Base-by-base conservation (phyloP, 164 flowering plant genomes). In the Vitis rotundifolia region DNA sequence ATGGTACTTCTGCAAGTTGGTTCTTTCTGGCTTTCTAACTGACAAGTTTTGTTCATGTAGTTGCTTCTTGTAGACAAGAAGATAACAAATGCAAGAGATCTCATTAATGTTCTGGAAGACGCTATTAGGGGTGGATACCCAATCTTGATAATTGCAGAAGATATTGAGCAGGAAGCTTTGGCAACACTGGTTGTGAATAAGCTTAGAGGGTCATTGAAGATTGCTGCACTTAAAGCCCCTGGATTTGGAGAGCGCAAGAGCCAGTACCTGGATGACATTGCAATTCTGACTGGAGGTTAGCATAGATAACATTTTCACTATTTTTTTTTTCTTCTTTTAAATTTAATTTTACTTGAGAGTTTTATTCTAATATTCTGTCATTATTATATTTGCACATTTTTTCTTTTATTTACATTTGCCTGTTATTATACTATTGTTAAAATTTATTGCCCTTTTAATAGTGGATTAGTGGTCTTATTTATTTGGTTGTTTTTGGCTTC, bases 201-300 rank as follows among this genome's bases (percentile, higher is more conserved):
- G 79, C 90, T 96, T 6, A 86, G 99, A 71, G 99, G 99, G 7
- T 74, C 97, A 3, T 29, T 96, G 72, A 96, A 96, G 74, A 89
- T 96, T 76, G 98, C 99, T 61, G 99, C 99, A 51, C 87, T 96
- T 2, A 96, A 92, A 76, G 99, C 99, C 73, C 99, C 99, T 66
- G 99, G 99, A 10, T 96, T 96, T 82, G 99, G 99, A 56, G 98
- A 93, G 72, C 90, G 99, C 66, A 93, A 93, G 79, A 89, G 93
- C 80, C 97, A 93, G 64, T 93, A 93, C 76, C 89, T 96, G 56
- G 98, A 96, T 78, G 99, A 96, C 71, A 96, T 96, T 79, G 98
- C 99, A 3, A 88, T 89, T 71, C 71, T 96, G 51, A 93, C 98
- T 54, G 97, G 97, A 83, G 98, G 97, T 94, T 6, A 59, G 73